These are phyloP conservation scores for Tetracladium marchalianum DNA, from an alignment of 495 filamentous ascomycete species.

Conservation along the genomic window DNA sequence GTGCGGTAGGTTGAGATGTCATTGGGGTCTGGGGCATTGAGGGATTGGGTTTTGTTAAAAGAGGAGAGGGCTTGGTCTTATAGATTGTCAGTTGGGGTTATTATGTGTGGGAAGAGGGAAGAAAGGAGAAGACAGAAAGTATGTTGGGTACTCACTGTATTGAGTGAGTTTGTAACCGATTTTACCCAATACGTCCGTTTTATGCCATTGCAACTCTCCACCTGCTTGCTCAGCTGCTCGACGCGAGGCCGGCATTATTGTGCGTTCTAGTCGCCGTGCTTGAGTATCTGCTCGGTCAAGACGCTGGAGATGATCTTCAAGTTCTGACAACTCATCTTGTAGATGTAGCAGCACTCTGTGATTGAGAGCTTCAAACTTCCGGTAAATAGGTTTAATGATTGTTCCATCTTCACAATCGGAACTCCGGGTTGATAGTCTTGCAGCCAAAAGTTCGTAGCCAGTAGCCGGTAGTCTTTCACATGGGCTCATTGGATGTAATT, in stretches of 20 bases:
- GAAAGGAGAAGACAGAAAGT: background rate
- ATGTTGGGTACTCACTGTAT: constrained; percentile 55
- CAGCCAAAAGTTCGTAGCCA: constrained; percentile 18
- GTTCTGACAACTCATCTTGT: constrained; percentile 74
- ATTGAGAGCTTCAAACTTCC: constrained; percentile 75
- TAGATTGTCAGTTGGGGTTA: constrained; percentile 1
- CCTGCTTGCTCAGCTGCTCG: constrained; percentile 55
- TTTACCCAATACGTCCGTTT: constrained; percentile 57
- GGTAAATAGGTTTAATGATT: constrained; percentile 60
- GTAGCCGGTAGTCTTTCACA: constrained; percentile 14
- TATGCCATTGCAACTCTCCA: constrained; percentile 58
- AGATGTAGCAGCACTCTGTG: constrained; percentile 78
- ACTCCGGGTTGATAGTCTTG: constrained; percentile 5
- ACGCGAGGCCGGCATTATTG: constrained; percentile 50
- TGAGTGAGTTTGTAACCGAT: constrained; percentile 69
- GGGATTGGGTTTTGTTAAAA: constrained; percentile 47
- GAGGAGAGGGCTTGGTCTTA: constrained; percentile 61
- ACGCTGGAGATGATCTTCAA: constrained; percentile 64
- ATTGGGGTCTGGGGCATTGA: constrained; percentile 42
- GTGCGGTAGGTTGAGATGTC: constrained; percentile 54
- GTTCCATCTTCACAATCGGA: constrained; percentile 11
- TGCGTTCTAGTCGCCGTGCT: constrained; percentile 40
- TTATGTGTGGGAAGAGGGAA: background rate
- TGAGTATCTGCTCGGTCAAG: constrained; percentile 66
- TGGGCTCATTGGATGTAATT: constrained; percentile 6